A percentile compares a stretch with the other conserved stretches of the same genome.
Evolutionary conservation across 306 rosid genomes (phyloP).

Genomic region (Vigna radiata): DNA sequence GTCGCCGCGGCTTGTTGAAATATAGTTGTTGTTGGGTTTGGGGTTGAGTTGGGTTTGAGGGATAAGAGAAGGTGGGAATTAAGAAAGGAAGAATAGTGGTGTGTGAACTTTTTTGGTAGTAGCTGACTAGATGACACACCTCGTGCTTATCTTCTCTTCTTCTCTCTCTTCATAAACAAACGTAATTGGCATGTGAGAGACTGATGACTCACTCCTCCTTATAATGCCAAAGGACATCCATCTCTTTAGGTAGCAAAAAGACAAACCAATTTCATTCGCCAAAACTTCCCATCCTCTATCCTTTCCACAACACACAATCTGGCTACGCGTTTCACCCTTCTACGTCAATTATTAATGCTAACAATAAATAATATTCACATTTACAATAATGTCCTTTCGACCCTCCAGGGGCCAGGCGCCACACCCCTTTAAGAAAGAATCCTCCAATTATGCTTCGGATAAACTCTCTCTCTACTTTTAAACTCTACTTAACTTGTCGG

Average conservation of each 20-base stretch:
- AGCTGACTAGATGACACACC: conserved; percentile 49
- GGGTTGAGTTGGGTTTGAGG: neutral
- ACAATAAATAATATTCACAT: neutral
- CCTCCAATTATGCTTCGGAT: neutral
- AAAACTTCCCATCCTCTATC: neutral
- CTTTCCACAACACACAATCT: neutral
- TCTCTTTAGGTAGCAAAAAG: neutral
- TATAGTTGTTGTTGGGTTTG: neutral
- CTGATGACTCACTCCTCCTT: neutral
- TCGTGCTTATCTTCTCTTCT: conserved; percentile 45
- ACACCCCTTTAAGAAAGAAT: neutral
- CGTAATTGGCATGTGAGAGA: neutral
- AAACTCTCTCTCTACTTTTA: neutral
- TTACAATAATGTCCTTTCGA: neutral
- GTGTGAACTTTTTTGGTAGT: neutral
- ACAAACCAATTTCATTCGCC: neutral
- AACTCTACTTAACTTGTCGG: neutral
- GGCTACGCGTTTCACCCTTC: neutral
- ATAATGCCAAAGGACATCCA: neutral
- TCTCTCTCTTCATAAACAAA: conserved; percentile 7
- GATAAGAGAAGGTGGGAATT: conserved; percentile 6
- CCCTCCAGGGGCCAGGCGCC: neutral
- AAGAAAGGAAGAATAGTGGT: neutral
- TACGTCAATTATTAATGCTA: neutral
- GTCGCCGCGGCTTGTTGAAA: conserved; percentile 47